These are phyloP conservation scores for Claviceps quebecensis DNA, from an alignment of 2,329 filamentous ascomycete species.

Conservation along the genomic window DNA sequence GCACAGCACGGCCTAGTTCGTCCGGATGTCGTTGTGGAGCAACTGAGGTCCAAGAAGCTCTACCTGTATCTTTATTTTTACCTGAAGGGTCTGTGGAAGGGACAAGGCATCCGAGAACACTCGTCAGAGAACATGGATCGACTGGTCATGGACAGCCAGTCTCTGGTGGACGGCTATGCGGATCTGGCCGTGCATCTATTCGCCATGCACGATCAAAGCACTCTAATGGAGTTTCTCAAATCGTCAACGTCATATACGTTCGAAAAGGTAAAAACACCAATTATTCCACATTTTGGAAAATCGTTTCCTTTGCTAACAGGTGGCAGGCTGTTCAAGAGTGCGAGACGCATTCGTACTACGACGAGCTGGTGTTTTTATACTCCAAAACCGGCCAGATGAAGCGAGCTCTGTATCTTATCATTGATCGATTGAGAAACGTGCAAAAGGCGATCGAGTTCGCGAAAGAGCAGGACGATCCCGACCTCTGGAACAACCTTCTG, in stretches of 20 bases:
- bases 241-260: constrained; percentile 79
- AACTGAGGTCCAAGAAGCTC: constrained; percentile 55
- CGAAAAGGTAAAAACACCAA: constrained; percentile 41
- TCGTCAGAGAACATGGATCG: constrained; percentile 40
- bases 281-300: not conserved
- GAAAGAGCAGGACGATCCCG: constrained; percentile 81
- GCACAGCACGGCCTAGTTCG: constrained; percentile 77
- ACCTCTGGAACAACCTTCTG: constrained; percentile 88
- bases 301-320: constrained; percentile 7
- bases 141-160: constrained; percentile 42
- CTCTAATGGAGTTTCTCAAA: constrained; percentile 80
- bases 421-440: constrained; percentile 83
- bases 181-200: constrained; percentile 81
- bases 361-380: constrained; percentile 89
- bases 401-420: constrained; percentile 80
- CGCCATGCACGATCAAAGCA: constrained; percentile 61
- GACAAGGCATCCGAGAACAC: constrained; percentile 47
- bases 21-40: constrained; percentile 61
- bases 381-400: constrained; percentile 93
- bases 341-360: constrained; percentile 66
- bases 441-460: constrained; percentile 88
- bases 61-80: constrained; percentile 84
- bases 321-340: constrained; percentile 57
- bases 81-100: constrained; percentile 71
- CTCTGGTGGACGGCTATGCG: constrained; percentile 72